phyloP scores from a whole-genome alignment of 805 yeast species.

The Alloascoidea africana region DNA sequence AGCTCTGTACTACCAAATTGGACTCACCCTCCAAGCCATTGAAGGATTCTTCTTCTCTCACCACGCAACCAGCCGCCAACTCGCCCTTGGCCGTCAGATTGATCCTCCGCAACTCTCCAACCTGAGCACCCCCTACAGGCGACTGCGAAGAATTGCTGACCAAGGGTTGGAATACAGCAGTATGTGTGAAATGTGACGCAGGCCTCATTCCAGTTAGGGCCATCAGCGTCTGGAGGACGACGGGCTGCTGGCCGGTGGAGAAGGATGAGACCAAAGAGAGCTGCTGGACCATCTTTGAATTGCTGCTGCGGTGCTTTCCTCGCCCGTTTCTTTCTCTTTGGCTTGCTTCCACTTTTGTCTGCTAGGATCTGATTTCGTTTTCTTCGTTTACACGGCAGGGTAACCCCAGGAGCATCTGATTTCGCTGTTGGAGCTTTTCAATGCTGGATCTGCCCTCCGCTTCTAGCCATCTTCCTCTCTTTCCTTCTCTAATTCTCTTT shows the following conservation, averaged over 20 bases:
- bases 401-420: too few species aligned
- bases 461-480: not conserved
- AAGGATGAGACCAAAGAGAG: constrained; percentile 18
- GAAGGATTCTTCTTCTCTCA: constrained; percentile 2
- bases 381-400: too few species aligned
- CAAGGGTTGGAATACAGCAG: constrained; percentile 19
- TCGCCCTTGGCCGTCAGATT: constrained; percentile 3
- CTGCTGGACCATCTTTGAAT: constrained; percentile 22
- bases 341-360: too few species aligned
- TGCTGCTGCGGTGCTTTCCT: too few species aligned
- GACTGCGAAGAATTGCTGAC: constrained; percentile 12
- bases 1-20: constrained; percentile 1
- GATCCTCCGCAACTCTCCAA: constrained; percentile 2
- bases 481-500: constrained; percentile 11
- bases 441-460: not conserved
- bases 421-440: too few species aligned
- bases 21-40: constrained; percentile 3
- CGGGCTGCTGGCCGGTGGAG: constrained; percentile 15
- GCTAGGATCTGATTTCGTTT: too few species aligned
- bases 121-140: constrained; percentile 16
- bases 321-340: too few species aligned
- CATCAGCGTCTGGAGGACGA: constrained; percentile 16
- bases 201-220: constrained; percentile 22
- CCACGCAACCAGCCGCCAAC: constrained; percentile 3
- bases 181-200: constrained; percentile 11